phyloP scores from a whole-genome alignment of 2,329 filamentous ascomycete species.

The Alternaria brassicicola region DNA sequence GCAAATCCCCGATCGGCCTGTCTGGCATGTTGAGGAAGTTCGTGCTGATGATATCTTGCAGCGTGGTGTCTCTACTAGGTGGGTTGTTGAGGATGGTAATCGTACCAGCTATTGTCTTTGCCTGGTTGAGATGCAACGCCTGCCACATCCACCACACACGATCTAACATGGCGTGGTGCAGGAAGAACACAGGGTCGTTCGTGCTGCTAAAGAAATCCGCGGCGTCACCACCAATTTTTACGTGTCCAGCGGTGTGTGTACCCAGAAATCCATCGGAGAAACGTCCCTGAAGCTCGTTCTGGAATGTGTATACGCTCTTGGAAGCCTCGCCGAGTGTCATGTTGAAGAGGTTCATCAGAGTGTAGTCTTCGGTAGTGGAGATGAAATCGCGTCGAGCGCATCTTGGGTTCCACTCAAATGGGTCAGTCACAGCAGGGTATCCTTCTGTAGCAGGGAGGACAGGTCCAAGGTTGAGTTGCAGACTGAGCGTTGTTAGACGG shows the following conservation, averaged over 20 bases:
- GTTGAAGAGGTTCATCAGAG: conserved; percentile 44
- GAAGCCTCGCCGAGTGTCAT: conserved; percentile 60
- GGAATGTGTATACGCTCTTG: conserved; percentile 45
- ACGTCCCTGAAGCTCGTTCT: conserved; percentile 35
- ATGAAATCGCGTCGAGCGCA: conserved; percentile 46
- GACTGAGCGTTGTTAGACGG: neutral
- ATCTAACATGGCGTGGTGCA: conserved; percentile 57
- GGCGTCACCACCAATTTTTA: conserved; percentile 31
- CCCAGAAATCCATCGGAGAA: conserved; percentile 32
- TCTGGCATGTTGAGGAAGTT: conserved; percentile 41
- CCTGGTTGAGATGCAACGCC: conserved; percentile 22
- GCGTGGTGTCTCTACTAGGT: conserved; percentile 52
- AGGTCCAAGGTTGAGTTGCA: conserved; percentile 33
- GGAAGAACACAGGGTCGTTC: conserved; percentile 54
- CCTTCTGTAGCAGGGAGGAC: conserved; percentile 15
- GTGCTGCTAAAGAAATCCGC: conserved; percentile 54
- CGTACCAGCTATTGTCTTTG: conserved; percentile 35
- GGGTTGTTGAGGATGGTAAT: conserved; percentile 51
- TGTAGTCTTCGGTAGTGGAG: conserved; percentile 22
- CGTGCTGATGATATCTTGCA: conserved; percentile 52
- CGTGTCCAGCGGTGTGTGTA: conserved; percentile 52
- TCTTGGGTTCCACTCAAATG: conserved; percentile 33
- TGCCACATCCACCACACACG: conserved; percentile 58
- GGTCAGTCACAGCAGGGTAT: conserved; percentile 15
- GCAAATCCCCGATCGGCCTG: conserved; percentile 45